Percentiles rank a stretch among this genome's conserved stretches.
Conservation (phyloP, 768 basidiomycete genomes). For the Suillus cothurnatus region DNA sequence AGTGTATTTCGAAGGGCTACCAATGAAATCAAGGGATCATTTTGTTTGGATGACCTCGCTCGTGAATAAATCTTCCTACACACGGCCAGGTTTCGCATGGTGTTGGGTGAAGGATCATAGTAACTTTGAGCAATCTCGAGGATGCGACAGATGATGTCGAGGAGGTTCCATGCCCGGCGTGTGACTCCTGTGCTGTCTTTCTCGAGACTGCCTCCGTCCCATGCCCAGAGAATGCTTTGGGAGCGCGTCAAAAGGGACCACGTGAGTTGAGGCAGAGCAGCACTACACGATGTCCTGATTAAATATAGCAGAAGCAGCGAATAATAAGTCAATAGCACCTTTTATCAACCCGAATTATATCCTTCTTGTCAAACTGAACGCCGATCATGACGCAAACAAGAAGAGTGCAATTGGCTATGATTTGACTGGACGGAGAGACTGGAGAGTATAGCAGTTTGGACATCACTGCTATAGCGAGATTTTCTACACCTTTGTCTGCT, state of each 20-base stretch:
- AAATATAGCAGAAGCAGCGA: neutral
- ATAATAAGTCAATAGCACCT: neutral
- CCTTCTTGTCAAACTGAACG: neutral
- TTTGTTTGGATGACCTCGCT: too few relatives aligned
- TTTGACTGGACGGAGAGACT: neutral
- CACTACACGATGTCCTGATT: neutral
- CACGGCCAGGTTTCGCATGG: neutral
- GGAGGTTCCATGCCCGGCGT: too few relatives aligned
- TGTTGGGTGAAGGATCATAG: neutral
- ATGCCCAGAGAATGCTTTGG: too few relatives aligned
- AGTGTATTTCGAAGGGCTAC: too few relatives aligned
- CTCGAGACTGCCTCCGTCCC: too few relatives aligned
- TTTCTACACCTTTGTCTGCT: neutral
- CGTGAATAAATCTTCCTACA: too few relatives aligned
- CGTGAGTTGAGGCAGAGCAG: neutral
- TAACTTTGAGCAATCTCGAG: neutral
- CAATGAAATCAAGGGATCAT: too few relatives aligned
- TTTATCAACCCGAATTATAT: too few relatives aligned
- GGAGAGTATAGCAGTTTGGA: neutral
- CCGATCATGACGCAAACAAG: neutral
- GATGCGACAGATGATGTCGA: neutral
- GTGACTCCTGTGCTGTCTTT: too few relatives aligned
- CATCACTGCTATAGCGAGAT: neutral
- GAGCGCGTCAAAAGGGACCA: too few relatives aligned
- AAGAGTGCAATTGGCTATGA: neutral